Base-by-base conservation (phyloP, 169 alveolate species). In the Plasmodium gonderi region DNA sequence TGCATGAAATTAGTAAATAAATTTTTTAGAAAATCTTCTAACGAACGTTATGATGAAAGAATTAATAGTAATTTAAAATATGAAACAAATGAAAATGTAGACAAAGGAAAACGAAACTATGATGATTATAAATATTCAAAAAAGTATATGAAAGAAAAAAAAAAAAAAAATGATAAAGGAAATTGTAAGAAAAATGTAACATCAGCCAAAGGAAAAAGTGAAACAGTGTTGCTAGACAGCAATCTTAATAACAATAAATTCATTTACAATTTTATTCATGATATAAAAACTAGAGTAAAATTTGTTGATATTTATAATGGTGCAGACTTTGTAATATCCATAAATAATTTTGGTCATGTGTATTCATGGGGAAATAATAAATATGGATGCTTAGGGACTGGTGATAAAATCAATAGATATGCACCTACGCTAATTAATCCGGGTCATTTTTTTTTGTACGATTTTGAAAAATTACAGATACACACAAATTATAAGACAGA, bases 351-450 rank as follows among this genome's bases (percentile, higher is more conserved):
- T 68, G 92, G 92, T 38, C 92, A 82, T 82, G 92, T 82, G 60
- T 82, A 82, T 72, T 29, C 92, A 47, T 82, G 92, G 92, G 92
- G 92, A 31, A 82, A 82, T 75, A 82, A 82, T 47, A 82, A 82
- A 72, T 82, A 82, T 72, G 92, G 92, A 45, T 82, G 92, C 26
- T 72, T 82, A 82, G 92, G 92, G 36, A 82, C 92, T 17, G 92
- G 92, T 26, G 92, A 82, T 82, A 82, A 45, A 42, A 72, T 82
- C 60, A 82, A 82, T 49, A 82, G 92, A 33, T 82, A 82, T 26
- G 82, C 82, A 14, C 92, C 92, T 31, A 82, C 92, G 42, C 64
- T 82, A 72, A 82, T 82, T 82, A 49, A 82, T 38, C 92, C 92
- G 33, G 92, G 92, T n/a, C 82, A 82, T 82, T 82, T 82, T 45